A percentile compares a stretch with the other conserved stretches of the same genome.
Conservation (phyloP, 2,329 filamentous ascomycete genomes). For the Trichoderma harzianum region DNA sequence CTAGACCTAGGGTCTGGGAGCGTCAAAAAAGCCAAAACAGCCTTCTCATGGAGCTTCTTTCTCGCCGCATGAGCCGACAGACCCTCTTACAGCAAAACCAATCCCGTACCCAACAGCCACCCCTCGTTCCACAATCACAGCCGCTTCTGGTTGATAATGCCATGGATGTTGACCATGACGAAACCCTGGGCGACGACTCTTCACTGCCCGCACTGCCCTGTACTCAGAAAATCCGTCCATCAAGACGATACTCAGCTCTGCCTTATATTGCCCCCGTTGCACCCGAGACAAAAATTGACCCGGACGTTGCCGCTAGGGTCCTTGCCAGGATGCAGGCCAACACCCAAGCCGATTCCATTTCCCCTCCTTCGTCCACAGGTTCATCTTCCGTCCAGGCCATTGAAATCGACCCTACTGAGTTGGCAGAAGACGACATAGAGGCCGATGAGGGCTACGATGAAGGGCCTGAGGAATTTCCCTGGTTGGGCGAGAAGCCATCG, state of each 20-base stretch:
- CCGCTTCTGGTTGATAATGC: background rate
- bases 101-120: background rate
- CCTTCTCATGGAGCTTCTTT: constrained; percentile 16
- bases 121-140: background rate
- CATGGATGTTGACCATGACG: constrained; percentile 12
- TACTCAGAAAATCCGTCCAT: background rate
- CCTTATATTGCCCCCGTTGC: background rate
- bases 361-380: background rate
- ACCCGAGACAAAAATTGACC: background rate
- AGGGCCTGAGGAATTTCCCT: constrained; percentile 26
- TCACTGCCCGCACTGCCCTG: background rate
- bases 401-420: constrained; percentile 8
- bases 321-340: constrained; percentile 8
- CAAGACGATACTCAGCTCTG: background rate
- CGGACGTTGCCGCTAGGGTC: constrained; percentile 2
- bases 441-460: constrained; percentile 31
- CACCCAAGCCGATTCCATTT: background rate
- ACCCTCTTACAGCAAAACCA: constrained; percentile 11
- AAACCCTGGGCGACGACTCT: background rate
- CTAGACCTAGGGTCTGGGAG: background rate
- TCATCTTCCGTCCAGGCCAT: background rate
- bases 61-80: constrained; percentile 16
- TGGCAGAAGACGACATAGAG: constrained; percentile 21
- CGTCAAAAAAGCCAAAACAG: background rate
- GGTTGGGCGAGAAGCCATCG: constrained; percentile 24